Evolutionary conservation across 441 rosid species (phyloP), one percentile per base, ranked within the genome.

Genomic region (Adansonia gregorii): DNA sequence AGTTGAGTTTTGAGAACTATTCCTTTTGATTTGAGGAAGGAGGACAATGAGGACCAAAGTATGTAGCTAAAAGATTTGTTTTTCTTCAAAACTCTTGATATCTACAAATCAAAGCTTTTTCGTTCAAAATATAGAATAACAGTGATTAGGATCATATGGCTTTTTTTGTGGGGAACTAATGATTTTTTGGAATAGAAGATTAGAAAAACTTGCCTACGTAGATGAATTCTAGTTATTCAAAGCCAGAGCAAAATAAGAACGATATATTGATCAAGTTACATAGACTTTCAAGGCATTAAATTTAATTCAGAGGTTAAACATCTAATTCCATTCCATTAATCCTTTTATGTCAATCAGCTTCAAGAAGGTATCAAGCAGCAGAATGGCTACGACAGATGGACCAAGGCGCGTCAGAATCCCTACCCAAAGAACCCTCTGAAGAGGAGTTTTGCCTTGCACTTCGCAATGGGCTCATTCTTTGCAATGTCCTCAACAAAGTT

Each of bases 401-500:
- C 86, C 80, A 85, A 64, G 90, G 88, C 46, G 97, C 93, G 63
- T 86, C 87, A 65, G 88, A 69, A 46, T 81, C 86, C 72, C 83
- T 93, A 55, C 89, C 97, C 63, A 89, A 84, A 58, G 84, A 90
- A 68, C 97, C 98, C 3, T 85, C 95, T 2, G 99, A 93, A 76
- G 93, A 95, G 78, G 92, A 90, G 56, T 95, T 95, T 78, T 75
- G 90, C 79, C 85, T 89, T 31, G 86, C 93, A 15, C 95, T 95
- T 39, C 91, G 97, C 84, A 95, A 92, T 72, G 99, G 99, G 46
- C 99, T 95, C 76, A 91, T 92, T 82, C 95, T 95, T 66, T 95
- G 98, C 93, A 95, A 94, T 73, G 97, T 95, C 77, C 97, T 95
- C 82, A 94, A 94, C 88, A 94, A 90, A 89, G 99, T 95, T 82